phyloP scores from a whole-genome alignment of 75 land plant genomes.

The Gnetum montanum region DNA sequence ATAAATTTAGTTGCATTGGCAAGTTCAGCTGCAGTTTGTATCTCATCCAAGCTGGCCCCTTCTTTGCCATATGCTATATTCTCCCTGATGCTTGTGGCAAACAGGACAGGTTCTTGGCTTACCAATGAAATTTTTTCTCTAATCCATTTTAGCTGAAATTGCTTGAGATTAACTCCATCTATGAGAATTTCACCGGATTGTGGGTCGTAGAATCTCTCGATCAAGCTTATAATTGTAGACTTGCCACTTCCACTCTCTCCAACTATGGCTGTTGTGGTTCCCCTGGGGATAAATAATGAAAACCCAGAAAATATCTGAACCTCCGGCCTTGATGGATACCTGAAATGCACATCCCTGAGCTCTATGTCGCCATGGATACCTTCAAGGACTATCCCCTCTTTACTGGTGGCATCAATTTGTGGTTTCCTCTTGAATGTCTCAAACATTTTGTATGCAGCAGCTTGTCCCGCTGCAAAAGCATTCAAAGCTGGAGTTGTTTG shows the following conservation, averaged over 20 bases:
- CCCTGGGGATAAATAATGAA: constrained; percentile 60
- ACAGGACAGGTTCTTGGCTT: constrained; percentile 90
- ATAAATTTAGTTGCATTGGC: constrained; percentile 94
- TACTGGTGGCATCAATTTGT: constrained; percentile 69
- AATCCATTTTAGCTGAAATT: constrained; percentile 78
- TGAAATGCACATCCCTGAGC: constrained; percentile 60
- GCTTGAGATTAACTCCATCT: constrained; percentile 77
- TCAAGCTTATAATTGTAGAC: constrained; percentile 87
- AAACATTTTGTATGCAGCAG: constrained; percentile 95
- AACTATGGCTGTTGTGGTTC: constrained; percentile 79
- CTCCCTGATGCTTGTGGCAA: constrained; percentile 65
- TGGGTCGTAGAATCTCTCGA: constrained; percentile 96
- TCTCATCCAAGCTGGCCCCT: constrained; percentile 73
- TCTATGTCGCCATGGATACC: constrained; percentile 71
- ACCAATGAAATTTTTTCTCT: constrained; percentile 85
- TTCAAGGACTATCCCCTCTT: constrained; percentile 37
- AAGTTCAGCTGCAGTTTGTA: constrained; percentile 61
- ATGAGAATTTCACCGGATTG: constrained; percentile 75
- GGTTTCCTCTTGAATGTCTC: constrained; percentile 80
- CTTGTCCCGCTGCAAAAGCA: constrained; percentile 81
- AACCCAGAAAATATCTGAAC: constrained; percentile 69
- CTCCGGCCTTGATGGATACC: constrained; percentile 78
- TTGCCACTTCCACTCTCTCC: constrained; percentile 98
- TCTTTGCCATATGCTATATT: constrained; percentile 94
- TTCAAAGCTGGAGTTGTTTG: constrained; percentile 75